Base-by-base conservation (phyloP, 306 rosid genomes). In the Purshia tridentata region DNA sequence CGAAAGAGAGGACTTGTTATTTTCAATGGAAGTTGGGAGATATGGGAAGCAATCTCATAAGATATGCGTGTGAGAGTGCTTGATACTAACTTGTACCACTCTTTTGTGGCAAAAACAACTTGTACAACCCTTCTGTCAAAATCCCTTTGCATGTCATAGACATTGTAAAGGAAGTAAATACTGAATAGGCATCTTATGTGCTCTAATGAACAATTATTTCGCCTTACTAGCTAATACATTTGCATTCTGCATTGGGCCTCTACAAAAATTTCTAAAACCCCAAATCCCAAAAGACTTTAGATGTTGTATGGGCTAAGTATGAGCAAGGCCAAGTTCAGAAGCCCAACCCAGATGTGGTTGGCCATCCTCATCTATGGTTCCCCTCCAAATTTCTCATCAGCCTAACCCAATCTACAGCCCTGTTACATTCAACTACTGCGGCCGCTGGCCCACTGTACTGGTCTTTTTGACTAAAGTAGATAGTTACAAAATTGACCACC, bases 401-500 rank as follows among this genome's bases (percentile, higher is more conserved):
- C 9, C 46, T 40, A 67, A 16, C 1, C 56, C 37, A 56, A 56
- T 58, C 69, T 70, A 15, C 19, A 14, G 2, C 29, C 42, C 16
- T 49, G 4, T 22, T 22, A 3, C 54, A 42, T 66, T 75, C 66
- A 56, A 74, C 80, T 45, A 69, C 37, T 51, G 54, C 66, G 74
- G 29, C 29, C 29, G 29, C 29, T 65, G 70, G 45, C 59, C 67
- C 78, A 65, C 55, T 52, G 48, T 65, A 62, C 35, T 49, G 22
- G 11, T 52, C 81, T 54, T 63, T 78, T 48, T 78, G 71, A 74
- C 82, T 50, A 37, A 67, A 59, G 67, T 52, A 11, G 45, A 71
- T 80, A 39, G 69, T 51, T 39, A 41, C 19, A 78, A 50, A 77
- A 69, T 67, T 54, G 70, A 69, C 77, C 65, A 71, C 70, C 72